These are phyloP conservation scores for Cardamine occulta DNA, from an alignment of 345 rosid genomes.

Conservation along the genomic window DNA sequence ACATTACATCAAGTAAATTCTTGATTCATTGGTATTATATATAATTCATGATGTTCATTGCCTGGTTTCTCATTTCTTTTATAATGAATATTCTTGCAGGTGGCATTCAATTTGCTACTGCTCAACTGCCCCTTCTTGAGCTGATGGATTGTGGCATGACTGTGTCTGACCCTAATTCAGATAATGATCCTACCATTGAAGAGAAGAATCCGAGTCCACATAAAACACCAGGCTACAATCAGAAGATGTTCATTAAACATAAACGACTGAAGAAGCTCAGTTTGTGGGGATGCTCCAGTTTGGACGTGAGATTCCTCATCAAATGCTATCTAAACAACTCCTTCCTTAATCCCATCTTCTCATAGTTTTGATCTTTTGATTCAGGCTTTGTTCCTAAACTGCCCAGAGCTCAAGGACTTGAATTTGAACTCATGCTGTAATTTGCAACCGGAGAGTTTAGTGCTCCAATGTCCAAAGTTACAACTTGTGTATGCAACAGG, in stretches of 20 bases:
- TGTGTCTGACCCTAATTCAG: conserved; percentile 66
- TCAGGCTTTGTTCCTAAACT: conserved; percentile 88
- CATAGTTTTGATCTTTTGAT: conserved; percentile 46
- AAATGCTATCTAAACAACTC: background rate
- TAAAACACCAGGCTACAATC: conserved; percentile 59
- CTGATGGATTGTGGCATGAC: conserved; percentile 99
- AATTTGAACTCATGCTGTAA: conserved; percentile 80
- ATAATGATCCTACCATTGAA: conserved; percentile 42
- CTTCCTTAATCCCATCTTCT: background rate
- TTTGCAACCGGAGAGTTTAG: conserved; percentile 73
- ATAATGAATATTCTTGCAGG: conserved; percentile 51
- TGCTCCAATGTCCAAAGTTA: conserved; percentile 88
- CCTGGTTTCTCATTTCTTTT: conserved; percentile 25
- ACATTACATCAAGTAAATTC: conserved; percentile 90
- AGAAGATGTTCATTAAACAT: conserved; percentile 92
- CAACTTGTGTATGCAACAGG: conserved; percentile 81
- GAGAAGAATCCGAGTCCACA: conserved; percentile 52
- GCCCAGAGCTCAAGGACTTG: conserved; percentile 87
- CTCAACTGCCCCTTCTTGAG: conserved; percentile 92
- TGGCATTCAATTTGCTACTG: conserved; percentile 97
- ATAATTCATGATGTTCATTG: background rate
- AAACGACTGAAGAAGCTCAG: conserved; percentile 78
- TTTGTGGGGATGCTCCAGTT: conserved; percentile 97
- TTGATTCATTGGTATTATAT: conserved; percentile 19
- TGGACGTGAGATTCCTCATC: conserved; percentile 69